Conservation (phyloP, 805 yeast genomes). For the Yarrowia porcina region DNA sequence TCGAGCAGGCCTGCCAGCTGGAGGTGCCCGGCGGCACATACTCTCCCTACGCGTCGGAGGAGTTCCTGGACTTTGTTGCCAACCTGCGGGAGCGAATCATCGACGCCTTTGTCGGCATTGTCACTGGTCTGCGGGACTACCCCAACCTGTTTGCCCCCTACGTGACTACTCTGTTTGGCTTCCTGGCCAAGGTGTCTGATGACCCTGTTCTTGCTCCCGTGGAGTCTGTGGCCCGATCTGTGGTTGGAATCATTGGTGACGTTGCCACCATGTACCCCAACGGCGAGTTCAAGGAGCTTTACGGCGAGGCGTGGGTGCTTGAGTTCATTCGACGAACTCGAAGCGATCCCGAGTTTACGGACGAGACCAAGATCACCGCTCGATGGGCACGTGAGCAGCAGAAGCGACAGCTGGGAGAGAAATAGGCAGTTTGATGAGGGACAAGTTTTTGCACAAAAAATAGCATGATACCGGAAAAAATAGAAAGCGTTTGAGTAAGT, state of each 20-base stretch:
- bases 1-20: conserved; percentile 39
- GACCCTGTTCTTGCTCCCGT: conserved; percentile 59
- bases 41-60: conserved; percentile 48
- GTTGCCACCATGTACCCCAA: conserved; percentile 79
- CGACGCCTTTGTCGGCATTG: conserved; percentile 93
- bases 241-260: conserved; percentile 91
- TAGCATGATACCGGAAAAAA: conserved; percentile 24
- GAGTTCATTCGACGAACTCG: conserved; percentile 73
- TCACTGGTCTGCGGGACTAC: conserved; percentile 75
- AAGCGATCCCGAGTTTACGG: conserved; percentile 56
- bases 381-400: conserved; percentile 95
- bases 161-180: conserved; percentile 65
- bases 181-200: conserved; percentile 56
- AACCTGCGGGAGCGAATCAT: conserved; percentile 81
- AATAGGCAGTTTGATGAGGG: background rate
- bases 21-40: conserved; percentile 28
- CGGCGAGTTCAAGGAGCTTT: conserved; percentile 67
- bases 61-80: conserved; percentile 70
- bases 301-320: conserved; percentile 73
- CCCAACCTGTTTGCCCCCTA: conserved; percentile 66
- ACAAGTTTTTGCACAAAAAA: conserved; percentile 1
- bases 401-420: conserved; percentile 41
- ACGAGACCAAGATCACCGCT: conserved; percentile 82
- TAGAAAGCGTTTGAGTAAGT: background rate
- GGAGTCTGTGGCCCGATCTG: conserved; percentile 74